phyloP scores from a whole-genome alignment of 176 grass and related monocot genomes.

The Saccharum spontaneum region DNA sequence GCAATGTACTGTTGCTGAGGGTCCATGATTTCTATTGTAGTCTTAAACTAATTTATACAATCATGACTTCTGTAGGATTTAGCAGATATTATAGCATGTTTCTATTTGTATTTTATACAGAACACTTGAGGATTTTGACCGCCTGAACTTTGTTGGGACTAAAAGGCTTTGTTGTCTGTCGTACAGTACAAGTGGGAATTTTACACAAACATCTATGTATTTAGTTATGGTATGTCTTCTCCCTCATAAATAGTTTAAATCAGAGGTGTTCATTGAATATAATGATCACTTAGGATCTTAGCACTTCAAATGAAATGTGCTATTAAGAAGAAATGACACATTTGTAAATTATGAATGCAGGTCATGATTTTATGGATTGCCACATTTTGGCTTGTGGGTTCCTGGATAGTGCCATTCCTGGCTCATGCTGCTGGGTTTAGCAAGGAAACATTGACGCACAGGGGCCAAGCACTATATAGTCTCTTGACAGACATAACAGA shows the following conservation, averaged over 20 bases:
- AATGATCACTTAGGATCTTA: conserved; percentile 11
- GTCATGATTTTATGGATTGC: conserved; percentile 93
- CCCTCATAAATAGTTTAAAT: neutral
- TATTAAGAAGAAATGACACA: conserved; percentile 11
- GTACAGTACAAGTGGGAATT: neutral
- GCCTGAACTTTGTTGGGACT: neutral
- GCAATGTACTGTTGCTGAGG: neutral
- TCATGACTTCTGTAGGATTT: conserved; percentile 11
- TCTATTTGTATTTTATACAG: neutral
- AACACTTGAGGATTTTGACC: neutral
- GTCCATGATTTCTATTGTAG: neutral
- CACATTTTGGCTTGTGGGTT: conserved; percentile 97
- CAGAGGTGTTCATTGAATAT: neutral
- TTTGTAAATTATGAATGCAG: conserved; percentile 44
- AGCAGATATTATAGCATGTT: neutral
- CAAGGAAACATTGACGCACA: conserved; percentile 86
- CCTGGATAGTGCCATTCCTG: conserved; percentile 96
- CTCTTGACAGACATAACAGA: conserved; percentile 86
- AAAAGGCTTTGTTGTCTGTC: neutral
- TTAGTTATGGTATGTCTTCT: neutral
- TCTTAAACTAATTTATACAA: neutral
- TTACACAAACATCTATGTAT: neutral
- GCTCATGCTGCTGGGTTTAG: conserved; percentile 83
- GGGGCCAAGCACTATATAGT: conserved; percentile 93
- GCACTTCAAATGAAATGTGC: conserved; percentile 14